These are phyloP conservation scores for Suillus fuscotomentosus DNA, from an alignment of 768 basidiomycete genomes.

Conservation along the genomic window DNA sequence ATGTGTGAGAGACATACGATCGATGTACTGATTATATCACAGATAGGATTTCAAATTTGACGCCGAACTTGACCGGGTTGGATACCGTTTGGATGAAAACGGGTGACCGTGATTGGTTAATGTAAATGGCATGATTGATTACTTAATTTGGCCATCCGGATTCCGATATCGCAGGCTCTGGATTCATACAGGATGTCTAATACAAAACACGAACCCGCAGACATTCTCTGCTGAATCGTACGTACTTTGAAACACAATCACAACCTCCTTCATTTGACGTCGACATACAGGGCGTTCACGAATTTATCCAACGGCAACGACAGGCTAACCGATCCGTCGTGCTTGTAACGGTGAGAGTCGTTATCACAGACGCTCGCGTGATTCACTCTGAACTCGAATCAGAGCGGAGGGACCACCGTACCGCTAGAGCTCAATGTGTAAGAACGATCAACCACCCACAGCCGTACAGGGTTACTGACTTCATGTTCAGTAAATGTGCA, in stretches of 20 bases:
- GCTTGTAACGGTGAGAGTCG: conserved; percentile 80
- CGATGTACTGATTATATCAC: too few species aligned
- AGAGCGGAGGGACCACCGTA: conserved; percentile 99
- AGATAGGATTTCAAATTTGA: too few species aligned
- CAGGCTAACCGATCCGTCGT: conserved; percentile 74
- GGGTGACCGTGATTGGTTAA: not conserved
- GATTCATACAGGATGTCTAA: conserved; percentile 16
- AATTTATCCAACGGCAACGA: conserved; percentile 71
- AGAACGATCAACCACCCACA: conserved; percentile 35
- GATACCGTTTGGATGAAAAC: too few species aligned
- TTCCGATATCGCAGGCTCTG: not conserved
- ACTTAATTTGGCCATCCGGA: not conserved
- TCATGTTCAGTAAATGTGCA: conserved; percentile 34
- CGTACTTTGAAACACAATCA: too few species aligned
- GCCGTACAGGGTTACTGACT: conserved; percentile 17
- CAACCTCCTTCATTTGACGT: conserved; percentile 18
- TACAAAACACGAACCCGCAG: conserved; percentile 11
- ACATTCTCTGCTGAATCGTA: conserved; percentile 50
- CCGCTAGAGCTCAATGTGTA: conserved; percentile 99
- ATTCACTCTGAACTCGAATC: conserved; percentile 13
- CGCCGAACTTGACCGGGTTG: not conserved
- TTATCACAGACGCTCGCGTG: not conserved
- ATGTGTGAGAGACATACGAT: too few species aligned
- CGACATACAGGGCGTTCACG: conserved; percentile 59
- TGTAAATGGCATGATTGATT: not conserved